Conservation (phyloP, 768 basidiomycete genomes). For the Boletellus ananas region DNA sequence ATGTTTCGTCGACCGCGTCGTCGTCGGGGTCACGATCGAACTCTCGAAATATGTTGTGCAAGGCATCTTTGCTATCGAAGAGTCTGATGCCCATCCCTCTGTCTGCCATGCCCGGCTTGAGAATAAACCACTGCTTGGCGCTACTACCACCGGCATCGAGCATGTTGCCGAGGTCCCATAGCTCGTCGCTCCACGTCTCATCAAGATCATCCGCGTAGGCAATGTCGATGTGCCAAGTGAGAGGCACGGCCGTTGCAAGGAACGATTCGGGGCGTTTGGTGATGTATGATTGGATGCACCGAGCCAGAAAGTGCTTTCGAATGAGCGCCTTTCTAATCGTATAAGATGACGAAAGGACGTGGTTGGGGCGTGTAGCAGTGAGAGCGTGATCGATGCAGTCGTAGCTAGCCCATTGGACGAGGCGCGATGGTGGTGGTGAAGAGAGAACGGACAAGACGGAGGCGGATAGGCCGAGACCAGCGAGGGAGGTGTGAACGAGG, state of each 20-base stretch:
- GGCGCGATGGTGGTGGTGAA: conserved; percentile 18
- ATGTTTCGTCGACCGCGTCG: conserved; percentile 44
- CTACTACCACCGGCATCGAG: conserved; percentile 40
- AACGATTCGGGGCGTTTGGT: conserved; percentile 63
- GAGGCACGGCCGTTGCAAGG: conserved; percentile 56
- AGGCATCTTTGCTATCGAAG: conserved; percentile 71
- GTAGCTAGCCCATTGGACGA: conserved; percentile 86
- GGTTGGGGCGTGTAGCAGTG: conserved; percentile 46
- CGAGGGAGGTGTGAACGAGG: conserved; percentile 44
- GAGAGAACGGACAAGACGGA: conserved; percentile 28
- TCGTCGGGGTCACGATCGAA: conserved; percentile 66
- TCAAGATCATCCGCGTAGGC: conserved; percentile 92
- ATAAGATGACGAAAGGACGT: conserved; percentile 74
- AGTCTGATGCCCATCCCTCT: conserved; percentile 92
- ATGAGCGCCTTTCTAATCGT: conserved; percentile 91
- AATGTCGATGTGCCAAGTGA: conserved; percentile 81
- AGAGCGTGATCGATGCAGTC: conserved; percentile 79
- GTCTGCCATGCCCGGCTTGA: conserved; percentile 98
- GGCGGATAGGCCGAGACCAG: conserved; percentile 27
- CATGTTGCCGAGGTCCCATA: conserved; percentile 75
- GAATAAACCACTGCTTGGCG: conserved; percentile 75
- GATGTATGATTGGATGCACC: conserved; percentile 65
- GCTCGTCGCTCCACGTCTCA: conserved; percentile 88
- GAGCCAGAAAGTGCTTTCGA: conserved; percentile 88
- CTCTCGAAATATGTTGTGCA: conserved; percentile 72